Base-by-base conservation (phyloP, 1,284 basidiomycete species). In the Cutaneotrichosporon mucoides region DNA sequence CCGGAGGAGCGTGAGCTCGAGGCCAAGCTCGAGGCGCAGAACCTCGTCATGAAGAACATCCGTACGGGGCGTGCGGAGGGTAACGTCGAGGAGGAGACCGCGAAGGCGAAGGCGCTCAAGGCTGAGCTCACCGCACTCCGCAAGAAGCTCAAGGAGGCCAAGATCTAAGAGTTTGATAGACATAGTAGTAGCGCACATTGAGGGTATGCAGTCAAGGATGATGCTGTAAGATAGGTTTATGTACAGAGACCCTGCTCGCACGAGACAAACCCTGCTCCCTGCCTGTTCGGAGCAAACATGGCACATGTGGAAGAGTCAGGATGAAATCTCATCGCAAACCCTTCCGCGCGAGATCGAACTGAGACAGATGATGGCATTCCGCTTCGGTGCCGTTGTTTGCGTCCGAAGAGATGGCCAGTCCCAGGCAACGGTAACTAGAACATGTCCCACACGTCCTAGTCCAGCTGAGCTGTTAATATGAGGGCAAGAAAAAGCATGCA, bases 1-100 rank as follows among this genome's bases (percentile, higher is more conserved):
- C 75, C 76, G 3, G 80, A 81, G 60, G 74, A 80, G 66, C 73
- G 71, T 46, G 72, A 70, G 33, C 66, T 77, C 46, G 76, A 79
- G 77, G 83, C 82, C 56, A 86, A 86, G 80, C 82, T 94, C 47
- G 81, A 85, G 37, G 84, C 84, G 50, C 90, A 94, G 75, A 90
- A 88, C 0, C 82, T 85, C 56, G 69, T 82, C 16, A 87, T 94
- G 16, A 83, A 89, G 43, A 76, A 80, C 10, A 82, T 88, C 35
- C 89, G 88, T 78, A 84, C 82, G 24, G 82, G 85, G 36, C 84
- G 86, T 68, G 72, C 83, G 12, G 79, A 81, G 61, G 81, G 79
- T 69, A 68, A 79, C 68, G 67, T 78, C 6, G 78, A 73, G 37
- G 71, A 68, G 42, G 84, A 84, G 62, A 76, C 84, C 11, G 81